These are phyloP conservation scores for Fusarium sp. DNA, from an alignment of 2,329 filamentous ascomycete species.

Conservation along the genomic window DNA sequence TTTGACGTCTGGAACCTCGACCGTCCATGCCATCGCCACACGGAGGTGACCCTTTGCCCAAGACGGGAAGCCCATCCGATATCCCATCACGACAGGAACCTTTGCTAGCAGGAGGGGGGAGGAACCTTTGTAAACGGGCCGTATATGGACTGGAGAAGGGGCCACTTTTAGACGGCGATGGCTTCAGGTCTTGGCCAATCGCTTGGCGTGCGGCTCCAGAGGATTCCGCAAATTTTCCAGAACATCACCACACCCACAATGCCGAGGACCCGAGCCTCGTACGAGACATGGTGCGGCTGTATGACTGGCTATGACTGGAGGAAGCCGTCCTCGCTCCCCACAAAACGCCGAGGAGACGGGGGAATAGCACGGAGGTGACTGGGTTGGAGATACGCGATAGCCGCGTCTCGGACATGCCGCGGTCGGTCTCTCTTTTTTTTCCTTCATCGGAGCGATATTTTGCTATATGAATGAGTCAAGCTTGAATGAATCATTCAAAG, in stretches of 20 bases:
- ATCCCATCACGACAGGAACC: conserved; percentile 22
- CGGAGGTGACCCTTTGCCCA: conserved; percentile 11
- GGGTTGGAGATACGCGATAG: conserved; percentile 9
- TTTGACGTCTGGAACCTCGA: background rate
- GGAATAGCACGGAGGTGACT: conserved; percentile 19
- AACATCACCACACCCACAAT: conserved; percentile 37
- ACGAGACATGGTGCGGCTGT: conserved; percentile 29
- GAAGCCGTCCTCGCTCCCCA: conserved; percentile 19
- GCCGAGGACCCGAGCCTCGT: conserved; percentile 43
- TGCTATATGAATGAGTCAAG: background rate
- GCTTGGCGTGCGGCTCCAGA: conserved; percentile 15
- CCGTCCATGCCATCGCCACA: conserved; percentile 7
- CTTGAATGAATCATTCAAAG: conserved; percentile 14
- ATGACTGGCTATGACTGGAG: conserved; percentile 34
- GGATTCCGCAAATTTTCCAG: conserved; percentile 39
- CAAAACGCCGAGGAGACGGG: conserved; percentile 26
- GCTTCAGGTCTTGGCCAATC: conserved; percentile 24
- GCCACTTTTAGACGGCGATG: background rate
- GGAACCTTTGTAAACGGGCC: conserved; percentile 35
- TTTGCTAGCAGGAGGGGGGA: conserved; percentile 25
- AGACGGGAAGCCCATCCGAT: conserved; percentile 37
- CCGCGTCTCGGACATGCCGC: conserved; percentile 22
- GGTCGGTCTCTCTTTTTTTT: conserved; percentile 4
- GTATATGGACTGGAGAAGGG: conserved; percentile 24
- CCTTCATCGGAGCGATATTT: background rate